Conservation (phyloP, 1,139 yeast genomes). For the Debaryomyces coudertii region DNA sequence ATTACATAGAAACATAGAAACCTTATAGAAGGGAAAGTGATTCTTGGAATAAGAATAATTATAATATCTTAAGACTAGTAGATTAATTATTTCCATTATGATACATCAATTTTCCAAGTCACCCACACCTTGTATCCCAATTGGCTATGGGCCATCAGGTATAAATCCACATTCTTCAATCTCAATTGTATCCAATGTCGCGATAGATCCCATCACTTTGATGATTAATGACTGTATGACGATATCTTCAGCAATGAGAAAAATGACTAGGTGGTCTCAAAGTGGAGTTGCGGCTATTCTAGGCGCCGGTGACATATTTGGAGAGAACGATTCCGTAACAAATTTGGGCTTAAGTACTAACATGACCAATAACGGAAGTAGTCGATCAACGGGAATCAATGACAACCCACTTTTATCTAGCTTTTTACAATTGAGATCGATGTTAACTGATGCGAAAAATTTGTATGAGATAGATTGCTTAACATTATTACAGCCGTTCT, state of each 20-base stretch:
- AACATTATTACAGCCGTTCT: slow-evolving; percentile 81
- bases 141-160: not conserved
- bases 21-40: slow-evolving; percentile 4
- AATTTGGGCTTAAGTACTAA: slow-evolving; percentile 30
- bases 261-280: slow-evolving; percentile 76
- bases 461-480: slow-evolving; percentile 67
- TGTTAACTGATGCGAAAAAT: slow-evolving; percentile 59
- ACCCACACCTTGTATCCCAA: slow-evolving; percentile 12
- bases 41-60: slow-evolving; percentile 3
- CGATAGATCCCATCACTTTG: slow-evolving; percentile 80
- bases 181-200: slow-evolving; percentile 18
- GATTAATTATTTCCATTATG: slow-evolving; percentile 6
- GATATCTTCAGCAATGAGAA: slow-evolving; percentile 89
- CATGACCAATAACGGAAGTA: slow-evolving; percentile 19
- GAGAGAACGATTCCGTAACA: slow-evolving; percentile 39
- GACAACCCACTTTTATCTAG: slow-evolving; percentile 76
- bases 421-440: slow-evolving; percentile 75
- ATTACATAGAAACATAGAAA: slow-evolving; percentile 3
- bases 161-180: not conserved
- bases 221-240: slow-evolving; percentile 87
- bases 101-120: slow-evolving; percentile 14
- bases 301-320: slow-evolving; percentile 57
- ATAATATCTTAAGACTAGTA: not conserved
- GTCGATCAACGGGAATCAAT: slow-evolving; percentile 23
- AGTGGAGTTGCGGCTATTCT: slow-evolving; percentile 89